Evolutionary conservation across 192 early-diverging fungal genomes (phyloP), one percentile per base, ranked within the genome.

Genomic region (Coemansia sp.): DNA sequence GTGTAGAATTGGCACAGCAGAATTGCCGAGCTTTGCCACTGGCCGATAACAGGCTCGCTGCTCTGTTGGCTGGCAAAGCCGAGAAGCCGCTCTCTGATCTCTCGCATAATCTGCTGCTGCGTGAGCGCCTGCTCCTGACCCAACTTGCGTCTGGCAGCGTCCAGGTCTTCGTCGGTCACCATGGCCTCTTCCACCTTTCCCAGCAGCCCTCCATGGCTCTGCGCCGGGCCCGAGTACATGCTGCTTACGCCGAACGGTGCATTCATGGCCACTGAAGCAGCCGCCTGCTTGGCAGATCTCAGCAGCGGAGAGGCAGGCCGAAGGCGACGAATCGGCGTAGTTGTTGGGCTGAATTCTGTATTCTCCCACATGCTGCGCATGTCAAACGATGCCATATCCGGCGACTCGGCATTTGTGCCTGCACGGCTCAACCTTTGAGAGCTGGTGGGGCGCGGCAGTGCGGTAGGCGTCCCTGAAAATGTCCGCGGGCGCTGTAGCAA

Each of bases 1-100:
- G 74, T 77, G 38, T 71, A 53, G 48, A 77, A 71, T 61, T 77
- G 74, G 21, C 67, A 63, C n/a, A 77, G 62, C 48, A 77, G 24
- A 0, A 67, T 62, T 3, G 58, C 64, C 45, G 66, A 65, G 1
- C 46, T 27, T 14, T 32, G 19, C 63, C 58, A 65, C 21, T 43
- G 30, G 5, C 32, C 18, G 5, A 8, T 33, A 14, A 14, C 23
- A 35, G 16, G 0, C 11, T 32, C 18, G 19, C 18, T 30, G 35
- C 11, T 12, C 28, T n/a, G n/a, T 2, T 11, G 1, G 43, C 44
- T 28, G 0, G 60, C 25, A 25, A 67, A 78, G 25, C 19, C 44
- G 51, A 58, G 27, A 28, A 72, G 22, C 3, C 76, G 56, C 50
- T 65, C 62, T 1, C 76, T 18, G 22, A 73, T 53, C n/a, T 79